Conservation (phyloP, 306 rosid genomes). For the Rosa rugosa region DNA sequence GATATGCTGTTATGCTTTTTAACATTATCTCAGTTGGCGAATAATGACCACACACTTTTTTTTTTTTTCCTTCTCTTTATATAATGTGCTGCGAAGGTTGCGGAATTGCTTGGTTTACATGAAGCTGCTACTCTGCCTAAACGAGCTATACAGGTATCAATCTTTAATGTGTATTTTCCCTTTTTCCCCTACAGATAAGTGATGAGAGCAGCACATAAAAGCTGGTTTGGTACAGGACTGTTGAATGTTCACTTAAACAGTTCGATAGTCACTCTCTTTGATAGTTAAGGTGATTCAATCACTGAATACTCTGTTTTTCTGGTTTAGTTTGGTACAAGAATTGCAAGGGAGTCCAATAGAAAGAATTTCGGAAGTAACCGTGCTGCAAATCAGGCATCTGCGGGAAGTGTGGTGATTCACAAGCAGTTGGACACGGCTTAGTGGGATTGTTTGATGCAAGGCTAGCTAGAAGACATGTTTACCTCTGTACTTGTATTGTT, state of each 20-base stretch:
- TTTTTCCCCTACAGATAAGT: neutral
- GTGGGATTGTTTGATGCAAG: slow-evolving; percentile 9
- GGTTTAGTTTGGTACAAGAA: slow-evolving; percentile 92
- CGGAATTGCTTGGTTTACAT: slow-evolving; percentile 72
- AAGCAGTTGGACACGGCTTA: slow-evolving; percentile 31
- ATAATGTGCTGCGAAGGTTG: slow-evolving; percentile 58
- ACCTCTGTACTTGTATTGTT: neutral
- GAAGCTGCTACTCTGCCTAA: slow-evolving; percentile 92
- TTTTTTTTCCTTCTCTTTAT: neutral
- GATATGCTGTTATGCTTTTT: neutral
- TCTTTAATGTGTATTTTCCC: neutral
- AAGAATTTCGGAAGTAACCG: slow-evolving; percentile 91
- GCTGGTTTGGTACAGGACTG: neutral
- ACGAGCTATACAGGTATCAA: slow-evolving; percentile 90
- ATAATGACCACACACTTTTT: slow-evolving; percentile 9
- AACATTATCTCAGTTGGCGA: neutral
- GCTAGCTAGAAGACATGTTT: neutral
- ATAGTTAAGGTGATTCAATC: slow-evolving; percentile 18
- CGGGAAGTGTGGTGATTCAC: slow-evolving; percentile 78
- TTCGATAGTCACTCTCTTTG: neutral
- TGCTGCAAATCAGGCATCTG: slow-evolving; percentile 94
- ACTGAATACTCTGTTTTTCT: slow-evolving; percentile 17
- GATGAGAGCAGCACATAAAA: neutral
- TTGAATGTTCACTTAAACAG: neutral
- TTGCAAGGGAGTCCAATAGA: slow-evolving; percentile 88